phyloP scores from a whole-genome alignment of 2,329 filamentous ascomycete species.

The Beauveria medogensis region DNA sequence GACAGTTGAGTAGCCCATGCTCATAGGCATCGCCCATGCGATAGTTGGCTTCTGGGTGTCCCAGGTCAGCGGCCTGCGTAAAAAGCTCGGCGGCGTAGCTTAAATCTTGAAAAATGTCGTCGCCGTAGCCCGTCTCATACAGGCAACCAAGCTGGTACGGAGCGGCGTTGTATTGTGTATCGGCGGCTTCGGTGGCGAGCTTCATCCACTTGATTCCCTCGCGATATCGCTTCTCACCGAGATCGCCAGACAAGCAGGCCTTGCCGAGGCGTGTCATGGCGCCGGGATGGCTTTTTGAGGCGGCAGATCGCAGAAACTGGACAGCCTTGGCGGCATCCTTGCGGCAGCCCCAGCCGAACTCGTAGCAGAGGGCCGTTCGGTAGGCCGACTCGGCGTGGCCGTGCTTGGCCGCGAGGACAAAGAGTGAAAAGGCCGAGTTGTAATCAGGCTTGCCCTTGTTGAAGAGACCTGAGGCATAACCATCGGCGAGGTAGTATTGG shows the following conservation, averaged over 20 bases:
- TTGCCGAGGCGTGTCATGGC: conserved; percentile 88
- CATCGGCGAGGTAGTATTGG: conserved; percentile 94
- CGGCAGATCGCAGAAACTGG: conserved; percentile 83
- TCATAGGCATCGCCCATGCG: conserved; percentile 96
- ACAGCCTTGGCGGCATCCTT: conserved; percentile 87
- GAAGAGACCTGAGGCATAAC: conserved; percentile 88
- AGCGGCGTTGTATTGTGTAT: conserved; percentile 83
- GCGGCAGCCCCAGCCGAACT: conserved; percentile 94
- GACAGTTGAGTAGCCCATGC: conserved; percentile 79
- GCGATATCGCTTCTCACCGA: conserved; percentile 78
- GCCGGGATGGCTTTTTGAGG: conserved; percentile 89
- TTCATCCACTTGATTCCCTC: conserved; percentile 97
- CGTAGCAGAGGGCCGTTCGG: conserved; percentile 87
- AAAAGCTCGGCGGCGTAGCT: conserved; percentile 88
- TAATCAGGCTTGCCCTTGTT: conserved; percentile 91
- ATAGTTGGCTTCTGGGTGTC: conserved; percentile 77
- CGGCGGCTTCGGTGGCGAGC: conserved; percentile 80
- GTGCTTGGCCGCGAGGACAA: conserved; percentile 89
- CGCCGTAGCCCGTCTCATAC: conserved; percentile 88
- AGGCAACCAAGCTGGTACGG: conserved; percentile 84
- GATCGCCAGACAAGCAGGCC: conserved; percentile 81
- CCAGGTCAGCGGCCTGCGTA: conserved; percentile 87
- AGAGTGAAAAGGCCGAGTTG: conserved; percentile 84
- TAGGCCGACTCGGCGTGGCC: conserved; percentile 95
- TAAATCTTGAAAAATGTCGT: conserved; percentile 87